Evolutionary conservation across 2,329 filamentous ascomycete genomes (phyloP).

Genomic region (Penicillium sp.): DNA sequence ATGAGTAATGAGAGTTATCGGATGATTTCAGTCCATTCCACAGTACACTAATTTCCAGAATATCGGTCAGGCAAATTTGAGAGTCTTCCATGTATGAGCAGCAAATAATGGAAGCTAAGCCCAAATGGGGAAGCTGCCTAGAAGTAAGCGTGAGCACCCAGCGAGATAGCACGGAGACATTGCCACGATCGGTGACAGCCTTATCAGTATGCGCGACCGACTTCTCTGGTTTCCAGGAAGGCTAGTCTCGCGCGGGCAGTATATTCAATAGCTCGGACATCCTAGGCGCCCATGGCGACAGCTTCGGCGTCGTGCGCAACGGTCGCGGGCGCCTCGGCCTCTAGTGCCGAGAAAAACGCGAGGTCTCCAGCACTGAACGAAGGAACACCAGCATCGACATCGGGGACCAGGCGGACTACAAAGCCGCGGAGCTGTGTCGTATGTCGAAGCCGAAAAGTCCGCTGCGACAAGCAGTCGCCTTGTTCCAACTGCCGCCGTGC

Average conservation of each 20-base stretch:
- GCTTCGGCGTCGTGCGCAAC: neutral
- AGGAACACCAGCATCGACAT: neutral
- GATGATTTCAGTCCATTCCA: no score
- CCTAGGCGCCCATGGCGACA: neutral
- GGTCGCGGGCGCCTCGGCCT: conserved; percentile 11
- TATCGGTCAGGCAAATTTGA: no score
- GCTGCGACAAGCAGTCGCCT: conserved; percentile 58
- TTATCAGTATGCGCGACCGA: neutral
- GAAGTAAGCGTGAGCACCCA: neutral
- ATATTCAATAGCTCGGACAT: neutral
- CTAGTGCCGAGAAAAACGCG: conserved; percentile 18
- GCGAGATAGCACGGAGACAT: neutral
- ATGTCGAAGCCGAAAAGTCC: conserved; percentile 59
- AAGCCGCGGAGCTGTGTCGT: conserved; percentile 53
- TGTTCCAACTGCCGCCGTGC: conserved; percentile 60
- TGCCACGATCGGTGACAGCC: no score
- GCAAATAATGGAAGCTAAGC: neutral
- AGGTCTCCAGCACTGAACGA: neutral
- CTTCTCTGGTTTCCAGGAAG: neutral
- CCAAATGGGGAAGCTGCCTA: neutral
- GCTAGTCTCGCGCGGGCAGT: no score
- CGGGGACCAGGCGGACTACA: neutral
- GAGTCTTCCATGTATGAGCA: neutral
- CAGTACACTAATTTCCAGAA: neutral
- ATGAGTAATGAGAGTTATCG: no score